These are phyloP conservation scores for Articulospora tetracladia DNA, from an alignment of 495 filamentous ascomycete genomes.

Conservation along the genomic window DNA sequence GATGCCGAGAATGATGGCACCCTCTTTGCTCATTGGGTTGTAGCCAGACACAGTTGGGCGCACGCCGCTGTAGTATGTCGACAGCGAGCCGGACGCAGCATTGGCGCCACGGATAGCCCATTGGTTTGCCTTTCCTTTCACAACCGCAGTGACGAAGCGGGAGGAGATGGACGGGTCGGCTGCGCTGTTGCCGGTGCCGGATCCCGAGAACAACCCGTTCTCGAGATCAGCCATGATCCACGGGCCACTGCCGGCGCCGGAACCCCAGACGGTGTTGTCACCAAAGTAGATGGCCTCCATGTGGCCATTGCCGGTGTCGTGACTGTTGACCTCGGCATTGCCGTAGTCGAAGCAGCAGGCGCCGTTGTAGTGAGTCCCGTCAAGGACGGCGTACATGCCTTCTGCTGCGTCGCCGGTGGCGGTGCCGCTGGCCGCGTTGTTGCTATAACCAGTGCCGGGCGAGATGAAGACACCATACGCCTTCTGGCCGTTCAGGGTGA, in stretches of 20 bases:
- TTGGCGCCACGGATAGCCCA: slow-evolving; percentile 55
- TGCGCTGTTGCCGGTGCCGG: slow-evolving; percentile 34
- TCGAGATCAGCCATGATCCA: slow-evolving; percentile 63
- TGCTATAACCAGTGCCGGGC: slow-evolving; percentile 53
- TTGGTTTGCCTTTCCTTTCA: slow-evolving; percentile 47
- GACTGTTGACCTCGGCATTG: slow-evolving; percentile 51
- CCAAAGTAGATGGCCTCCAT: slow-evolving; percentile 63
- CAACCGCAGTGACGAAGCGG: slow-evolving; percentile 47
- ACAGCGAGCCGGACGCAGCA: slow-evolving; percentile 47
- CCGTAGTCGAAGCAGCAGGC: slow-evolving; percentile 61
- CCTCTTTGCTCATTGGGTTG: slow-evolving; percentile 58
- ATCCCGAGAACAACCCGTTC: slow-evolving; percentile 53
- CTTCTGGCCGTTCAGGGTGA: slow-evolving; percentile 53
- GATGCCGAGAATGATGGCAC: slow-evolving; percentile 57
- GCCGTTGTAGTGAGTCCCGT: slow-evolving; percentile 56
- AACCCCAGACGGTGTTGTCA: slow-evolving; percentile 42
- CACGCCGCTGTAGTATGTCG: slow-evolving; percentile 50
- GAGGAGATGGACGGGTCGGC: slow-evolving; percentile 42
- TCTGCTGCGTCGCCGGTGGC: slow-evolving; percentile 50
- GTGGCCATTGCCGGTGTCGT: slow-evolving; percentile 52
- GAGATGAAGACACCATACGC: slow-evolving; percentile 56
- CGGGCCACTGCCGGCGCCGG: slow-evolving; percentile 48
- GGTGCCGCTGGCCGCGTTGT: slow-evolving; percentile 42
- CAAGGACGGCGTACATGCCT: slow-evolving; percentile 57
- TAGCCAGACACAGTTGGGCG: slow-evolving; percentile 45